phyloP scores from a whole-genome alignment of 176 grass and related monocot genomes.

The Avena atlantica region DNA sequence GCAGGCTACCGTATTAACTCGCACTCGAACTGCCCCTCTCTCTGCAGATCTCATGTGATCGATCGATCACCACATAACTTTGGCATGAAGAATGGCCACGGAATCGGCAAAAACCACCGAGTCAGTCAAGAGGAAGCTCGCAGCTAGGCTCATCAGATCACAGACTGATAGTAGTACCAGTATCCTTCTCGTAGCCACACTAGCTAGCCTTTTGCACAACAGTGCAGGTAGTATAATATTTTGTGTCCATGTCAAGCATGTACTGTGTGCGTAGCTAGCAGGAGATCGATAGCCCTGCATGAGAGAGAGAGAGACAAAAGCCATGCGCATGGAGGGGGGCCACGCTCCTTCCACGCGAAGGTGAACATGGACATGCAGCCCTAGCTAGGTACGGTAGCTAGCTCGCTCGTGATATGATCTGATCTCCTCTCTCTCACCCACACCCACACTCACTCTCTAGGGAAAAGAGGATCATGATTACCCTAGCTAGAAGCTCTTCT shows the following conservation, averaged over 20 bases:
- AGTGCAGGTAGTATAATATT: not conserved
- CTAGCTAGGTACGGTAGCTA: not conserved
- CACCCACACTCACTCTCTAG: not conserved
- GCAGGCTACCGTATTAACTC: conserved; percentile 19
- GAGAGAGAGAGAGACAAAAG: conserved; percentile 27
- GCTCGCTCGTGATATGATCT: conserved; percentile 39
- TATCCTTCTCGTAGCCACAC: not conserved
- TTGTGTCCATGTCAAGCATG: conserved; percentile 38
- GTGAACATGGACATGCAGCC: conserved; percentile 17
- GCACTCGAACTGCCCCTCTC: not conserved
- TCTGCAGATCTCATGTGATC: conserved; percentile 11
- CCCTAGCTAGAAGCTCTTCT: conserved; percentile 38
- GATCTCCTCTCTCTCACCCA: conserved; percentile 23
- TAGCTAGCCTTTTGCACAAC: conserved; percentile 14
- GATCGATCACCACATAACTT: conserved; percentile 11
- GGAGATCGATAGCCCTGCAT: not conserved
- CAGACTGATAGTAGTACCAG: not conserved
- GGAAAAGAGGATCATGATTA: conserved; percentile 47
- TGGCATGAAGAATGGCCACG: not conserved
- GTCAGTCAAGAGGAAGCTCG: conserved; percentile 39
- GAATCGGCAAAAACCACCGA: conserved; percentile 42
- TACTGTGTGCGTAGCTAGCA: not conserved
- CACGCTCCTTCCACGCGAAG: not conserved
- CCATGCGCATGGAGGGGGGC: conserved; percentile 9
- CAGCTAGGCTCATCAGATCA: conserved; percentile 17